Conservation (phyloP, 1,284 basidiomycete species). For the Austroboletus novae-zelandiae region DNA sequence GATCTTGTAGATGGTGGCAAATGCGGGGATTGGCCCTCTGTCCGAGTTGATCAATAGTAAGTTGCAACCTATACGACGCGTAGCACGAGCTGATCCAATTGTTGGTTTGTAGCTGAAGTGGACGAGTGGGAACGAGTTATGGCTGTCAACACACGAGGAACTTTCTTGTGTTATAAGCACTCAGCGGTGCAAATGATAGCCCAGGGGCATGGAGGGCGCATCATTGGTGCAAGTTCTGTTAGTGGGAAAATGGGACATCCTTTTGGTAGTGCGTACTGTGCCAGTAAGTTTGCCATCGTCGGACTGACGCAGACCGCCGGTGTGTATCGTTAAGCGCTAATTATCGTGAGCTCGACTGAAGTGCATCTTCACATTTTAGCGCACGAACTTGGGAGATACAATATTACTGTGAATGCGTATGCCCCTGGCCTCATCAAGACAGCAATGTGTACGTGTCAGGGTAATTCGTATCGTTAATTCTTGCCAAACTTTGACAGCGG, state of each 20-base stretch:
- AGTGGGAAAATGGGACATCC: slow-evolving; percentile 18
- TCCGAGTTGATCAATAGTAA: too few relatives aligned
- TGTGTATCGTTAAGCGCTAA: not conserved
- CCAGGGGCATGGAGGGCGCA: slow-evolving; percentile 38
- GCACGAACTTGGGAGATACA: not conserved
- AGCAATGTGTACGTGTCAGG: too few relatives aligned
- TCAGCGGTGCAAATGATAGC: slow-evolving; percentile 36
- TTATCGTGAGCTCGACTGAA: too few relatives aligned
- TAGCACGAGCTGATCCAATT: too few relatives aligned
- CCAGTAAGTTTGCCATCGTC: slow-evolving; percentile 33
- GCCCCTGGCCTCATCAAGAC: too few relatives aligned
- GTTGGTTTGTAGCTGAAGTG: slow-evolving; percentile 13
- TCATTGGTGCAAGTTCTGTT: slow-evolving; percentile 35
- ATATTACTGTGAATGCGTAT: not conserved
- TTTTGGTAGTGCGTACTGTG: slow-evolving; percentile 13
- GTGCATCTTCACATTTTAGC: not conserved
- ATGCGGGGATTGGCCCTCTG: slow-evolving; percentile 2
- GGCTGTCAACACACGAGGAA: slow-evolving; percentile 29
- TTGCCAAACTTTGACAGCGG: too few relatives aligned
- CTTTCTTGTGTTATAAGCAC: slow-evolving; percentile 34
- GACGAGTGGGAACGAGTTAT: slow-evolving; percentile 26
- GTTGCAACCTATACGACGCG: too few relatives aligned
- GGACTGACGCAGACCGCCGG: slow-evolving; percentile 28
- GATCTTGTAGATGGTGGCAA: slow-evolving; percentile 15
- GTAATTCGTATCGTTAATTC: too few relatives aligned